Base-by-base conservation (phyloP, 73 alveolate genomes). In the Paramecium sexaurelia region DNA sequence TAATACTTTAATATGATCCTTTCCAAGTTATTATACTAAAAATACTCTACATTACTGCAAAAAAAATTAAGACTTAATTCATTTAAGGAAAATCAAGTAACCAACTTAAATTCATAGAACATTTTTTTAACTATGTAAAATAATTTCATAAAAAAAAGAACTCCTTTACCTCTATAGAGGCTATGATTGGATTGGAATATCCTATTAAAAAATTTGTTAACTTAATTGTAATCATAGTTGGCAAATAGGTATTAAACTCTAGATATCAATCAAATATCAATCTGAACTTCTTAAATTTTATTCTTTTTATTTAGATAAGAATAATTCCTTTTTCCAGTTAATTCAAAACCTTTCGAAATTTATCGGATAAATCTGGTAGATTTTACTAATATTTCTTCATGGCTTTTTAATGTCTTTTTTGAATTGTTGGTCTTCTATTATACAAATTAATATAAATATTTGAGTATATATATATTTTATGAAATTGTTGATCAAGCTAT, bases 101-200 rank as follows among this genome's bases (percentile, higher is more conserved):
- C 75, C 90, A 78, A 43, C 71, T 43, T 78, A 78, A 29, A 78
- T 78, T 45, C 1, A 78, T 45, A 13, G 43, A 41, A 78, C 19
- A 20, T 26, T 22, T 78, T 78, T 22, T 40, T 7, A 11, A 45
- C 22, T 19, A 78, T 37, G 19, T 78, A 22, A 43, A 78, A 78
- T 10, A 78, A 11, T 78, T 78, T 78, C 47, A 39, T 39, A 43
- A 39, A 78, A 39, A 78, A 22, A 78, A 39, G 41, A 40, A 39
- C 29, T 78, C 90, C 19, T 39, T 78, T 41, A n/a, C n/a, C n/a
- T n/a, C n/a, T n/a, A n/a, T n/a, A n/a, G n/a, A 56, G 68, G 7
- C 75, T 40, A 78, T 22, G 41, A 45, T 43, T 24, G 27, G 11
- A 4, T 61, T 41, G 69, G 55, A 29, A 41, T 24, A 15, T 78